phyloP scores from a whole-genome alignment of 257 asterid species.

The Rhazya stricta region DNA sequence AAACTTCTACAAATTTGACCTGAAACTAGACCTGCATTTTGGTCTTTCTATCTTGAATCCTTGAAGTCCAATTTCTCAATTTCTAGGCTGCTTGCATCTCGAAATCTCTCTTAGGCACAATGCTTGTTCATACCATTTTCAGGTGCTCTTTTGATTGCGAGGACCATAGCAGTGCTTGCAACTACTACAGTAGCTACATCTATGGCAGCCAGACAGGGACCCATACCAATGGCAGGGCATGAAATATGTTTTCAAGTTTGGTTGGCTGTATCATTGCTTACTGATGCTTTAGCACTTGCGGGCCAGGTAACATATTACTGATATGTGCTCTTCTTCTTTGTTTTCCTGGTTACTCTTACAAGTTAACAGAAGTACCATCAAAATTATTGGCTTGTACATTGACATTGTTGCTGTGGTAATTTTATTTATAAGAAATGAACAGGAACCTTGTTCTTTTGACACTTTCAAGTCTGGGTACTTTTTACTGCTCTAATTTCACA shows the following conservation, averaged over 20 bases:
- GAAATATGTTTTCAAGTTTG: slow-evolving; percentile 92
- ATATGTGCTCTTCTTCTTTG: not conserved
- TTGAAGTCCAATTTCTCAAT: not conserved
- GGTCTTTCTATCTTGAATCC: not conserved
- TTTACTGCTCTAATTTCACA: not conserved
- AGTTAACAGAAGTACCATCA: not conserved
- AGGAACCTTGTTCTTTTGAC: not conserved
- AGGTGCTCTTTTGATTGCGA: slow-evolving; percentile 78
- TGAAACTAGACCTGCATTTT: not conserved
- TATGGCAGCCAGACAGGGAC: slow-evolving; percentile 84
- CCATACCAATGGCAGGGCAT: slow-evolving; percentile 78
- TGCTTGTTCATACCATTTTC: slow-evolving; percentile 24
- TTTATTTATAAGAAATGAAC: not conserved
- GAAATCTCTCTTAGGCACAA: slow-evolving; percentile 4
- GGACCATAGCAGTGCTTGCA: slow-evolving; percentile 73
- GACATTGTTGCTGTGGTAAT: not conserved
- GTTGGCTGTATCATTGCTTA: slow-evolving; percentile 89
- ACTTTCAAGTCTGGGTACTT: not conserved
- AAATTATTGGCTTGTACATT: not conserved
- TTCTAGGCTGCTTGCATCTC: not conserved
- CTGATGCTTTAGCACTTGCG: slow-evolving; percentile 94
- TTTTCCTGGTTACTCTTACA: not conserved
- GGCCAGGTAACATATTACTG: slow-evolving; percentile 58
- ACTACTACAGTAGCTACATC: slow-evolving; percentile 87
- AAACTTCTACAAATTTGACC: not conserved